Conservation (phyloP, 1,284 basidiomycete species). For the Cystobasidiaceae sp. region DNA sequence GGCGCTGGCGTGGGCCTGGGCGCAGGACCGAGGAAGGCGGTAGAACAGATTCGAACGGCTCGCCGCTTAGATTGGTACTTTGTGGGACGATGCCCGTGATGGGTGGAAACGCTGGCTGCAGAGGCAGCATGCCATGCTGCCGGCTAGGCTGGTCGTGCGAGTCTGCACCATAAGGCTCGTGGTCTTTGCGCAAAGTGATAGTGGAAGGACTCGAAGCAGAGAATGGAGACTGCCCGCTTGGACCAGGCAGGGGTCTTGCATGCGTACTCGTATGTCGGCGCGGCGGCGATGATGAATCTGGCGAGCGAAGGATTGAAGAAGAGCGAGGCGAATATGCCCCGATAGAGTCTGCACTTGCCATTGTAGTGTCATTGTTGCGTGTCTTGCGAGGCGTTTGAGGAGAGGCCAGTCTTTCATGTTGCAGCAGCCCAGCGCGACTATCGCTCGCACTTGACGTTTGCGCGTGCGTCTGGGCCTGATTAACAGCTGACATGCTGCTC, state of each 20-base stretch:
- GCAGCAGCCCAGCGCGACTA: no score
- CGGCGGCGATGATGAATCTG: not conserved
- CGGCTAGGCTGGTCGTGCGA: no score
- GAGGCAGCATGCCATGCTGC: no score
- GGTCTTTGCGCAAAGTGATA: no score
- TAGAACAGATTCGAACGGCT: not conserved
- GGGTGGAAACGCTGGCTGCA: no score
- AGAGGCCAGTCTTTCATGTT: not conserved
- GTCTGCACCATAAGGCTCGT: no score
- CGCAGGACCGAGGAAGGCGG: not conserved
- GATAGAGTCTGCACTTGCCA: not conserved
- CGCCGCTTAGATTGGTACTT: no score
- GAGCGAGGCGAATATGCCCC: not conserved
- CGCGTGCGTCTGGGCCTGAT: no score
- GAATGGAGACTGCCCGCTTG: not conserved
- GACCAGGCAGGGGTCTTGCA: not conserved
- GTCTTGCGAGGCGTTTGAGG: conserved; percentile 15
- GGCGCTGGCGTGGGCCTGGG: not conserved
- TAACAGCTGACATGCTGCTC: no score
- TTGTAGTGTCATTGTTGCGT: not conserved
- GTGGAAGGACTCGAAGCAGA: not conserved
- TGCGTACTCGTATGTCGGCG: not conserved
- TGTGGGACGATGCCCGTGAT: no score
- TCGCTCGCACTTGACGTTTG: no score
- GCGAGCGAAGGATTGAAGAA: not conserved